Conservation (phyloP, 371 early-diverging fungal genomes). For the Apophysomyces sp. region DNA sequence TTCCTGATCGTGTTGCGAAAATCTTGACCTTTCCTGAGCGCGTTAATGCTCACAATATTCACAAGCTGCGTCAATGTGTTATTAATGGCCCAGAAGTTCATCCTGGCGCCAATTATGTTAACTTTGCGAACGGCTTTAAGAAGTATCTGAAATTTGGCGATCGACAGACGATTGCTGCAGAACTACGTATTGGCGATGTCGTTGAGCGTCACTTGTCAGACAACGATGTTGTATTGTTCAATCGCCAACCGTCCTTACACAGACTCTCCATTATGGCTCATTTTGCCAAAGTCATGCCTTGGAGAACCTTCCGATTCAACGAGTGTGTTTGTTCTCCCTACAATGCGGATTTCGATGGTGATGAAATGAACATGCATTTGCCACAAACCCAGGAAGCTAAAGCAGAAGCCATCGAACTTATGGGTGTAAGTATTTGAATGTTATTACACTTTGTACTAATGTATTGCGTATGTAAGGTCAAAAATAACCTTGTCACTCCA, state of each 20-base stretch:
- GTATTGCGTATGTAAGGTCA: slow-evolving; percentile 41
- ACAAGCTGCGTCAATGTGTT: slow-evolving; percentile 78
- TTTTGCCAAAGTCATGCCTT: slow-evolving; percentile 93
- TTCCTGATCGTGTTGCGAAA: slow-evolving; percentile 96
- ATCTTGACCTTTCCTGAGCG: slow-evolving; percentile 97
- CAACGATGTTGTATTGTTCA: slow-evolving; percentile 99
- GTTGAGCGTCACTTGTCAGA: slow-evolving; percentile 98
- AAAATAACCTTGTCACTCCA: slow-evolving; percentile 97
- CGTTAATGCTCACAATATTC: slow-evolving; percentile 89
- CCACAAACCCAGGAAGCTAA: slow-evolving; percentile 99
- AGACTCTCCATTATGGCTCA: slow-evolving; percentile 99
- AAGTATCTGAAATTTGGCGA: slow-evolving; percentile 78
- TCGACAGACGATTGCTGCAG: slow-evolving; percentile 66
- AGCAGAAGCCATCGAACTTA: slow-evolving; percentile 96
- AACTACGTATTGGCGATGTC: slow-evolving; percentile 89
- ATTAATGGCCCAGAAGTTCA: slow-evolving; percentile 90
- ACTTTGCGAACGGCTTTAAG: slow-evolving; percentile 50
- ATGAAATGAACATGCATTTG: slow-evolving; percentile 99
- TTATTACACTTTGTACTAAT: neutral
- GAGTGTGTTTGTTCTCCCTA: slow-evolving; percentile 99
- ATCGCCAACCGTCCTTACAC: slow-evolving; percentile 99
- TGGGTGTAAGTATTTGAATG: slow-evolving; percentile 70
- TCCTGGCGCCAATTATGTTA: slow-evolving; percentile 97
- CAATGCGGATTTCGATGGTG: slow-evolving; percentile 99
- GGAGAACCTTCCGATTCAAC: slow-evolving; percentile 99